Evolutionary conservation across 768 basidiomycete genomes (phyloP).

Genomic region (Termitomyces sp.): DNA sequence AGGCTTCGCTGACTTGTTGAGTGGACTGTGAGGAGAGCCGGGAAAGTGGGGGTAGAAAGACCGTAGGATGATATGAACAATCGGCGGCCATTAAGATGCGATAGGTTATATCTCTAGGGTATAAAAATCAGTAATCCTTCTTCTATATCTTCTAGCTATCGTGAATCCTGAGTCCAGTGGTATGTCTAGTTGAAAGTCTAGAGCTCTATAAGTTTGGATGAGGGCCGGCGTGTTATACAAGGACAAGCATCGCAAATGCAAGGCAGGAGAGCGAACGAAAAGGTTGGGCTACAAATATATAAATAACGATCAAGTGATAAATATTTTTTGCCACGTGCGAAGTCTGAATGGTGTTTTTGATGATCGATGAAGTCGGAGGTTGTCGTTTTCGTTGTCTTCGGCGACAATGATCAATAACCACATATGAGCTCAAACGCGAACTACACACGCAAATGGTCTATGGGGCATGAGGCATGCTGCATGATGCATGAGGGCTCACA

Average conservation of each 20-base stretch:
- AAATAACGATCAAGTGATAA: constrained; percentile 5
- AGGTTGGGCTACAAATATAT: constrained; percentile 7
- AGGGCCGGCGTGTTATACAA: constrained; percentile 44
- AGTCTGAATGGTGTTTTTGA: not conserved
- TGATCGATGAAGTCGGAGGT: constrained; percentile 1
- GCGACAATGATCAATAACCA: no score
- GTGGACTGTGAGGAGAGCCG: constrained; percentile 31
- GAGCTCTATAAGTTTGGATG: constrained; percentile 15
- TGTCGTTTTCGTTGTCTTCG: not conserved
- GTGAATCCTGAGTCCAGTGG: constrained; percentile 2
- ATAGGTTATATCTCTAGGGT: constrained; percentile 1
- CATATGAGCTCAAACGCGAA: no score
- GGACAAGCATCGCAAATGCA: constrained; percentile 38
- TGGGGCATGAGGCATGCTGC: no score
- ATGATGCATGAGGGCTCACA: no score
- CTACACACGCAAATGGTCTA: no score
- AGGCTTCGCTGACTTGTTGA: constrained; percentile 30
- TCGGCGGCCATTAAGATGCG: constrained; percentile 13
- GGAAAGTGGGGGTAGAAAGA: constrained; percentile 54
- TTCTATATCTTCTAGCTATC: constrained; percentile 9
- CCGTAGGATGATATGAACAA: constrained; percentile 20
- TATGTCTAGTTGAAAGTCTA: constrained; percentile 3
- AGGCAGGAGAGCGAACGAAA: not conserved
- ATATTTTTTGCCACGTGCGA: constrained; percentile 14
- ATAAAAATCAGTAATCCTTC: constrained; percentile 9